phyloP scores from a whole-genome alignment of 2,329 filamentous ascomycete species.

The Metarhizium humberi region DNA sequence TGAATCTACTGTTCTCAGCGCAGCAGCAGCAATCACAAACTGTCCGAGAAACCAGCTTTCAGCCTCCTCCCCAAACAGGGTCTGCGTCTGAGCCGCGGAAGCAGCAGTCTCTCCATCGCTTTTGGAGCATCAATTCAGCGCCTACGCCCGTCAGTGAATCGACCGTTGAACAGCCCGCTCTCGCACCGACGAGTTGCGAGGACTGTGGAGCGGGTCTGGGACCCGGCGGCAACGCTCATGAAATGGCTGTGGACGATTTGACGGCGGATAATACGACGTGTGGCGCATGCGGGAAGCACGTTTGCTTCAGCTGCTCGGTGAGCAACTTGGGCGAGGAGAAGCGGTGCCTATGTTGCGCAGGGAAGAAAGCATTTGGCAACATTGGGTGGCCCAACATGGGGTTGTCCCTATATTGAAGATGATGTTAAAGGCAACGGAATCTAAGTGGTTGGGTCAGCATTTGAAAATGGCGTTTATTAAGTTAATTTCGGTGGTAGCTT shows the following conservation, averaged over 20 bases:
- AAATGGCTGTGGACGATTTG: constrained; percentile 31
- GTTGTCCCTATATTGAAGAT: constrained; percentile 13
- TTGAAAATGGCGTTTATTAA: neutral
- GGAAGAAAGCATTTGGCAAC: constrained; percentile 17
- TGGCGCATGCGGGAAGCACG: constrained; percentile 41
- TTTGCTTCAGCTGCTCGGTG: constrained; percentile 51
- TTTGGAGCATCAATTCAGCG: constrained; percentile 44
- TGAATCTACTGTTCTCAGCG: constrained; percentile 49
- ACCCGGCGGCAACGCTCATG: constrained; percentile 15
- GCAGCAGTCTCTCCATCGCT: constrained; percentile 49
- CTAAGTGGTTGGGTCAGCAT: neutral
- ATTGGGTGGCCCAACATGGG: constrained; percentile 12
- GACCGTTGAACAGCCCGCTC: neutral
- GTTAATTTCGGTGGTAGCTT: neutral
- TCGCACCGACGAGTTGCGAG: constrained; percentile 34
- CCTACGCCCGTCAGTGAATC: neutral
- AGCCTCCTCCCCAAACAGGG: neutral
- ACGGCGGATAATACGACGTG: constrained; percentile 27
- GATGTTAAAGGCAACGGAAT: neutral
- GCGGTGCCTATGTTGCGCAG: constrained; percentile 43
- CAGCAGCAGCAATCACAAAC: constrained; percentile 26
- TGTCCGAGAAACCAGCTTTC: neutral
- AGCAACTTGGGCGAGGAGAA: constrained; percentile 46
- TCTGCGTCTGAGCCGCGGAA: constrained; percentile 8
- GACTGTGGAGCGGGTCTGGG: constrained; percentile 36